Evolutionary conservation across 805 yeast species (phyloP), one percentile per base, ranked within the genome.

Genomic region (Yamadazyma olivae): DNA sequence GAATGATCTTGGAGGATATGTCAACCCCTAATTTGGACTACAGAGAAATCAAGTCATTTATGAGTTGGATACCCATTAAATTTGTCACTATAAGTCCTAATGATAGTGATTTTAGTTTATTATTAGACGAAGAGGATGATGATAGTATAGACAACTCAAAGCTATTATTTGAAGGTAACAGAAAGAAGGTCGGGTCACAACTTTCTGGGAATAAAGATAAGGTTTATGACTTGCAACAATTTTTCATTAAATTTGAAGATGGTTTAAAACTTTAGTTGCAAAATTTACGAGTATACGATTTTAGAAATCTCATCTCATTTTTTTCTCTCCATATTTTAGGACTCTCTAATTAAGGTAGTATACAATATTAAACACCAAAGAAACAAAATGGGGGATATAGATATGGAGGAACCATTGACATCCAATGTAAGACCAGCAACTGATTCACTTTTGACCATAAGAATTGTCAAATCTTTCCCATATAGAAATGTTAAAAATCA

Each of bases 401-500:
- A 35, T 25, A 35, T 30, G n/a, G 79, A 78, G 43, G 91, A 86
- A 51, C 95, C 95, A 0, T 63, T 88, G 38, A 86, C 95, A 0
- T 83, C 95, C 1, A 78, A 79, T 13, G 82, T 79, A 9, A 76
- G 86, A 40, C 96, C 93, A 10, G 74, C 72, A 17, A 68, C 80
- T 3, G 81, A 79, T 54, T 81, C 96, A 0, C 77, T 88, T 10
- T 60, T 93, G 27, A 93, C 99, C 0, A 72, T 93, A 5, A 75
- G 99, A 40, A 75, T 93, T 16, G 77, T 93, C 52, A 91, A 91
- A 56, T 88, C 96, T 1, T 93, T 93, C 57, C 91, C 93, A 17
- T 87, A 84, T 62, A 74, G 96, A 63, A 89, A 91, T 50, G 90
- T 87, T 33, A 82, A 81, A 55, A 88, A 86, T 54, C 66, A 81